Percentiles rank a stretch among this genome's conserved stretches.
Evolutionary conservation across 78 protist genomes (phyloP).

Genomic region (Dictyostelium firmibasis): DNA sequence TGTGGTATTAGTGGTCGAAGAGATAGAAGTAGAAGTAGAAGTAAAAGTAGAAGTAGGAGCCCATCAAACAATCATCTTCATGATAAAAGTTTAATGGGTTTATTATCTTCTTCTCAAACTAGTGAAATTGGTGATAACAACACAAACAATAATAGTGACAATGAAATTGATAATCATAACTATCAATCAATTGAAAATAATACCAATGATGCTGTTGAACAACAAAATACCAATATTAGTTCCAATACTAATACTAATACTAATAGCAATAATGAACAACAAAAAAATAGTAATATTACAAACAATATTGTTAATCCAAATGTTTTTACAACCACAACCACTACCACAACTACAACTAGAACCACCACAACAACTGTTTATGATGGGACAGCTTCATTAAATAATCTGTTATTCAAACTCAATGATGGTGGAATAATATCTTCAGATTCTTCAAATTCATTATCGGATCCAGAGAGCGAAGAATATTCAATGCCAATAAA

Average conservation of each 20-base stretch:
- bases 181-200: not conserved
- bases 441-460: conserved; percentile 1
- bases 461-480: not conserved
- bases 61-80: not conserved
- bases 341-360: not conserved
- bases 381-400: not conserved
- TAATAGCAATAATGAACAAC: too few relatives aligned
- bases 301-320: not conserved
- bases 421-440: not conserved
- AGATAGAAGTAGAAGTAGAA: not conserved
- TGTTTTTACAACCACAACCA: not conserved
- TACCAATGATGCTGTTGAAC: not conserved
- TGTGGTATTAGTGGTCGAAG: not conserved
- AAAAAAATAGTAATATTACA: not conserved
- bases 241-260: too few relatives aligned
- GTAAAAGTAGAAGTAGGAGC: not conserved
- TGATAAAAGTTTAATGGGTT: not conserved
- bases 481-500: not conserved
- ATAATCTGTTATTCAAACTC: not conserved
- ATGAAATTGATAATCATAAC: not conserved
- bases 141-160: not conserved
- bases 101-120: not conserved
- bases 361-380: not conserved
- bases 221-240: not conserved
- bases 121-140: not conserved